Evolutionary conservation across 257 asterid genomes (phyloP).

Genomic region (Phtheirospermum japonicum): DNA sequence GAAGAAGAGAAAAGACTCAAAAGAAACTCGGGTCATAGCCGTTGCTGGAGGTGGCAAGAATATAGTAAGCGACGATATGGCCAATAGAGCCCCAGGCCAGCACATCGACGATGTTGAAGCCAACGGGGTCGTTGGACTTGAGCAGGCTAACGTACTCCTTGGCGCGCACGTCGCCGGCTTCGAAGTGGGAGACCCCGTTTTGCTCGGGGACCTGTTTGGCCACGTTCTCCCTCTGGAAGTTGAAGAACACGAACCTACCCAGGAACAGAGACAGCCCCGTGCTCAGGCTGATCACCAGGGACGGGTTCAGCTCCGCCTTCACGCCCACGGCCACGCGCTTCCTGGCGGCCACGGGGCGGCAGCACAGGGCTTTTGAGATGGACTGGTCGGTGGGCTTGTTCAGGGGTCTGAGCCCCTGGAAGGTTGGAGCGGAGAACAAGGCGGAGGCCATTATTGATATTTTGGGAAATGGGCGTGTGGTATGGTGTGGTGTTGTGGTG

Average conservation of each 20-base stretch:
- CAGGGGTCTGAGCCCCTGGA: slow-evolving; percentile 83
- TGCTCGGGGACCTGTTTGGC: slow-evolving; percentile 94
- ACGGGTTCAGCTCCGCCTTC: slow-evolving; percentile 74
- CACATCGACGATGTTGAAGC: slow-evolving; percentile 90
- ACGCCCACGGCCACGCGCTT: slow-evolving; percentile 30
- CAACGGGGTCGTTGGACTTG: slow-evolving; percentile 92
- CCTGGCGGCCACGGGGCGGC: slow-evolving; percentile 34
- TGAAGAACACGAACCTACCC: slow-evolving; percentile 92
- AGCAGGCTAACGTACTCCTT: slow-evolving; percentile 92
- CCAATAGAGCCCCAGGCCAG: slow-evolving; percentile 98
- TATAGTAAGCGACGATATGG: slow-evolving; percentile 86
- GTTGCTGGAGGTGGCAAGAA: slow-evolving; percentile 92
- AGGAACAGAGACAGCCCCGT: slow-evolving; percentile 84
- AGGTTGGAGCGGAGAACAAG: slow-evolving; percentile 64
- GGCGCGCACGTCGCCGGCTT: slow-evolving; percentile 87
- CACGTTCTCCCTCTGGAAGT: slow-evolving; percentile 92
- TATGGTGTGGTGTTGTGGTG: no score
- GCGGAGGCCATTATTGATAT: slow-evolving; percentile 63
- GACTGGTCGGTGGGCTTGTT: slow-evolving; percentile 60
- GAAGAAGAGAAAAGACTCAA: not conserved
- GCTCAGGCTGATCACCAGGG: slow-evolving; percentile 83
- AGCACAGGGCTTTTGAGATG: slow-evolving; percentile 28
- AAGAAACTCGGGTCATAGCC: slow-evolving; percentile 97
- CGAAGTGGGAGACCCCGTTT: slow-evolving; percentile 82
- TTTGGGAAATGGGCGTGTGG: not conserved